Evolutionary conservation across 1,284 basidiomycete species (phyloP).

Genomic region (Tilletia indica): DNA sequence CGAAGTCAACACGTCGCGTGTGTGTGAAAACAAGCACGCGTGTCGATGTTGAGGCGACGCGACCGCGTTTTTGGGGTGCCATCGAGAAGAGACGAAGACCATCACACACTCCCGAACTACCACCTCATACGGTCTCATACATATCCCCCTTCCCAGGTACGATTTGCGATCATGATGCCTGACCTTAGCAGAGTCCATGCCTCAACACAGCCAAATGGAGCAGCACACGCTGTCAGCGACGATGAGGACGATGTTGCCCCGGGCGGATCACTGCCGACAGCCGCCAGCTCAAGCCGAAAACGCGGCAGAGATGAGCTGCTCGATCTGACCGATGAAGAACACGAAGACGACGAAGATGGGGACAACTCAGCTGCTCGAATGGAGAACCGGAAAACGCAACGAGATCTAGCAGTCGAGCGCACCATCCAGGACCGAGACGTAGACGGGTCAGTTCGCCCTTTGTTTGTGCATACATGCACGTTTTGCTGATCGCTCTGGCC

Average conservation of each 20-base stretch:
- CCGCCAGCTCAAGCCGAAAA: background rate
- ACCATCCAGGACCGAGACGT: constrained; percentile 3
- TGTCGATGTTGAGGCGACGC: background rate
- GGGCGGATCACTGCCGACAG: background rate
- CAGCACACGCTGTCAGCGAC: background rate
- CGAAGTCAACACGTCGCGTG: background rate
- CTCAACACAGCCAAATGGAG: background rate
- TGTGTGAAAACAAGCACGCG: background rate
- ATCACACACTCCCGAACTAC: too few relatives aligned
- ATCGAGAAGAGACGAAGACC: background rate
- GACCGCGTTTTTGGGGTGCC: constrained; percentile 6
- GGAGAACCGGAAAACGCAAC: constrained; percentile 6
- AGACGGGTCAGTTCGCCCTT: background rate
- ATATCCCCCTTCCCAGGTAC: too few relatives aligned
- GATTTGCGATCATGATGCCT: background rate
- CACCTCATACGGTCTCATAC: too few relatives aligned
- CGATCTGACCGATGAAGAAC: background rate
- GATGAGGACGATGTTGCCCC: background rate
- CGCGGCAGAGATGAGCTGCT: background rate
- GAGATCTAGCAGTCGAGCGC: constrained; percentile 12
- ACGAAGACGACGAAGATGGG: background rate
- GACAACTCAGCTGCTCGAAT: background rate
- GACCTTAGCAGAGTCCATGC: constrained; percentile 4
- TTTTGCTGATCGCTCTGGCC: background rate
- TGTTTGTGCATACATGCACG: background rate